Evolutionary conservation across 2,329 filamentous ascomycete genomes (phyloP), one percentile per base, ranked within the genome.

Genomic region (Pyricularia grisea): DNA sequence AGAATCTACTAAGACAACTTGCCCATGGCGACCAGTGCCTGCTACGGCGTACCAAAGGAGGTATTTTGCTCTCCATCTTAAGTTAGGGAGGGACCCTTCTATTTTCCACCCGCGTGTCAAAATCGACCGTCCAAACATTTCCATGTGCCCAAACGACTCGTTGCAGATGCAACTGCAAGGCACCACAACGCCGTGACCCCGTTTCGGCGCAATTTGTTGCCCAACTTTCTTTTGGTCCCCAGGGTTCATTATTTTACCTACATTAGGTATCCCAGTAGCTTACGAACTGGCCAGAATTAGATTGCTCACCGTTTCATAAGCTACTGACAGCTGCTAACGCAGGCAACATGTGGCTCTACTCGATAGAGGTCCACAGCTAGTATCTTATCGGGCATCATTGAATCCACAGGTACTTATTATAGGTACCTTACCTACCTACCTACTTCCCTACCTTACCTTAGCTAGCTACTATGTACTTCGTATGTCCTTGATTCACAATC

Each of bases 111-210:
- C 42, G 14, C 42, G 1, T n/a, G 42, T 9, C 17, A n/a, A 36
- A 50, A 50, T 61, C 58, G n/a, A 61, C n/a, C 58, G 6, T 61
- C 58, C 23, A 25, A 61, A 61, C 58, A 61, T 61, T 61, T 27
- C 58, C 23, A 27, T 61, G 23, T 27, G 58, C 58, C 58, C 58
- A n/a, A 61, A 61, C 58, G 58, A 61, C 58, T 61, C n/a, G 58
- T 61, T 61, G 58, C 58, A 61, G 58, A 61, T 14, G 58, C 58
- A 61, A 61, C 58, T 61, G 58, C 58, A 61, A 61, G 58, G 58
- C 58, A 61, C 58, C 58, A 61, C 25, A 23, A 61, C 9, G 25
- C 58, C 25, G 58, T 27, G 58, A 25, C n/a, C 9, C 58, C 58
- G n/a, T 23, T 61, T 61, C n/a, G 58, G 58, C n/a, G 17, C 42